Base-by-base conservation (phyloP, 1,284 basidiomycete species). In the Puccinia brachypodii region DNA sequence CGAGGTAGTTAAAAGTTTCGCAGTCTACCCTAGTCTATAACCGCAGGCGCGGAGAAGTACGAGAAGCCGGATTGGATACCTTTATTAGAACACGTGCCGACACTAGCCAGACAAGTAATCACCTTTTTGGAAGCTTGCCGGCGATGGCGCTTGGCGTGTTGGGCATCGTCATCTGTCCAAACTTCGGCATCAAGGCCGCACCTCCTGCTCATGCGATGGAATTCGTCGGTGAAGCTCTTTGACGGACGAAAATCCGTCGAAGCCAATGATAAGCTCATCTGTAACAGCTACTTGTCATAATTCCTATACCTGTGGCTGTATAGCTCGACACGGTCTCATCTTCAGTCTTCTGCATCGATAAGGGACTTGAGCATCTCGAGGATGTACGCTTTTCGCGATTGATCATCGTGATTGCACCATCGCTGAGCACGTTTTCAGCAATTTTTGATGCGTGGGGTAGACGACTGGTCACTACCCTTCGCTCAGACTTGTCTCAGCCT, bases 381-480 rank as follows among this genome's bases (percentile, higher is more conserved):
- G 38, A 33, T 50, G 28, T 25, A 53, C 69, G n/a, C n/a, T 42
- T 36, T 53, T 50, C 69, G 69, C 69, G 19, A 72, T 72, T 53
- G 50, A 72, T 72, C 28, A 53, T 50, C 69, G 19, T 22, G 3
- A 72, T 72, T 53, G 69, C 69, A 72, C 69, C 69, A 72, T 14
- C 69, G 33, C 16, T 31, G 28, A 42, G 22, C 42, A 72, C 69
- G 42, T 53, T 71, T 72, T 40, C 40, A 22, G 69, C 42, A 72
- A 50, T 72, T 28, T 72, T 72, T 53, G 4, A 16, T 22, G 16
- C 19, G n/a, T 31, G 31, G 14, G 28, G 50, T 3, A 9, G 8
- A 42, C 28, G 7, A 31, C 33, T 19, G 9, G 44, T 14, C 28
- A 44, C 36, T 68, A 6, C 38, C 13, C 16, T 44, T 38, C 40